phyloP scores from a whole-genome alignment of 306 rosid genomes.

The Vigna hirtella region DNA sequence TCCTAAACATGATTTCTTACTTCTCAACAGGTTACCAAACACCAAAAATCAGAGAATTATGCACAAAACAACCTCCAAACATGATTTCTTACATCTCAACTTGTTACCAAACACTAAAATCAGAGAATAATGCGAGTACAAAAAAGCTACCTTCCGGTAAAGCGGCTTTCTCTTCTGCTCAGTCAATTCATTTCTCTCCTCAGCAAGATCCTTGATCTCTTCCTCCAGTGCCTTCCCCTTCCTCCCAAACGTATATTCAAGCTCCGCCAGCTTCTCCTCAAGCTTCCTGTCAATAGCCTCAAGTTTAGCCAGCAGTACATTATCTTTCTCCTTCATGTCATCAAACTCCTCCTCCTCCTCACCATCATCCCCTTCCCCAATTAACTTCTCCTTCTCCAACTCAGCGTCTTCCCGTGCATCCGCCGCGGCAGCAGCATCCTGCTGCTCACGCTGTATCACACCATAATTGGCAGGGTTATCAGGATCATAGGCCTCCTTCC shows the following conservation, averaged over 20 bases:
- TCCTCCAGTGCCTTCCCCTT: constrained; percentile 92
- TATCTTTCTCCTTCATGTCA: constrained; percentile 93
- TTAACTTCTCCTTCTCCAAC: constrained; percentile 58
- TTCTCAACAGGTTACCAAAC: neutral
- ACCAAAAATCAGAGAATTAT: too few relatives aligned
- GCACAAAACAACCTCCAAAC: neutral
- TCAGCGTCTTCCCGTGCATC: constrained; percentile 63
- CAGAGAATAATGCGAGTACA: constrained; percentile 15
- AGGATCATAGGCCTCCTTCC: constrained; percentile 95
- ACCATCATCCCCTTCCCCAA: constrained; percentile 50
- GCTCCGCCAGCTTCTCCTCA: constrained; percentile 84
- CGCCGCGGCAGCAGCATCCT: constrained; percentile 38
- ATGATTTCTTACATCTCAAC: neutral
- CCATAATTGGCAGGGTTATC: constrained; percentile 85
- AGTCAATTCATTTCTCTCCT: constrained; percentile 89
- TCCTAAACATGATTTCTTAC: neutral
- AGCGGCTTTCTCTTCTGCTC: constrained; percentile 90
- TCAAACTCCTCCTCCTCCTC: constrained; percentile 80
- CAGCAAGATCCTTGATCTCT: constrained; percentile 93
- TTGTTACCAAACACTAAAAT: neutral
- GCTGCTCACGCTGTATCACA: constrained; percentile 62
- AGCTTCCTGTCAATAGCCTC: constrained; percentile 84
- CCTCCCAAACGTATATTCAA: constrained; percentile 90
- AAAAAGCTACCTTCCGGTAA: constrained; percentile 68
- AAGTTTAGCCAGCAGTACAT: constrained; percentile 72